Base-by-base conservation (phyloP, 768 basidiomycete species). In the Tulasnella sp. region DNA sequence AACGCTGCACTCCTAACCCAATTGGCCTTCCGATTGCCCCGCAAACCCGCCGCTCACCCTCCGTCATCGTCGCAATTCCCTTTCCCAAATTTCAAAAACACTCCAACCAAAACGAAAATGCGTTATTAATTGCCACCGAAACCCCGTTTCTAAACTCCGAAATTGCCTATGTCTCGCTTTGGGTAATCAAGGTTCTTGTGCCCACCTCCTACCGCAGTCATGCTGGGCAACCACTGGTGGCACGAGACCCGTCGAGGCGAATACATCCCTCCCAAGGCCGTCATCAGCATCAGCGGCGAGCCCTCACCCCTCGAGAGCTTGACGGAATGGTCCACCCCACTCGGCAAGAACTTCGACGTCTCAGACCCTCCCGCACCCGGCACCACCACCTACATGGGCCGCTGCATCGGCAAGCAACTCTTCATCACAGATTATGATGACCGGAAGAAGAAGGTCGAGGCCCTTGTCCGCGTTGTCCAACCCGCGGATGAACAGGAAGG, bases 181-280 rank as follows among this genome's bases (percentile, higher is more conserved):
- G 2, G 44, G 34, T 38, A 38, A 68, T 31, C 21, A 80, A 93
- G 92, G 68, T 97, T 97, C 89, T 89, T 97, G 46, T 97, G 95
- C 84, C 96, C 94, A 10, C 97, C 94, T 77, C 96, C 96, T 12
- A 96, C 95, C 42, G 96, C 96, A 72, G 92, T 95, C 83, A 90
- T 98, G 90, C 93, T 96, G 83, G 96, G 96, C 74, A 94, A 94
- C 84, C 92, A 93, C 19, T 98, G 96, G 96, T 97, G 95, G 95
- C 91, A 92, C 74, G 93, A 95, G 83, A 89, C 92, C 77, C 88
- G 92, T 56, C 46, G 73, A 44, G 71, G 91, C 44, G 93, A 93
- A 84, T 86, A 91, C 48, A 90, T 89, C 83, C 90, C 93, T 71
- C 97, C 94, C 71, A 90, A 91, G 80, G 93, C 98, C 80, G 91